Evolutionary conservation across 2,329 filamentous ascomycete genomes (phyloP), one percentile per base, ranked within the genome.

Genomic region (Trichoderma breve): DNA sequence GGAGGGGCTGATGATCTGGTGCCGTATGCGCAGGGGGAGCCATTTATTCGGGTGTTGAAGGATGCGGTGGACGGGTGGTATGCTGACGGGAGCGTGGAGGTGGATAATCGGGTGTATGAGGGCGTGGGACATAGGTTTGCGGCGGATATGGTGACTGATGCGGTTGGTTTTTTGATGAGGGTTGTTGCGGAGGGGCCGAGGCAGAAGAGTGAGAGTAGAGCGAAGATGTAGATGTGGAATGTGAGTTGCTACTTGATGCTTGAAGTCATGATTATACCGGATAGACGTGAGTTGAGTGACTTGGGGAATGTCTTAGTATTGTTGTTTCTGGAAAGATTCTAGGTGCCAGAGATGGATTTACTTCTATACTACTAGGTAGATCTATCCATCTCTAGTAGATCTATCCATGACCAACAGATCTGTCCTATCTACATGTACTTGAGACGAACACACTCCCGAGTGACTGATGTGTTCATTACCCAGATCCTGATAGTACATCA

Each of bases 1-100:
- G 92, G 92, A 2, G 89, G 83, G 0, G 87, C 83, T 1, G 93
- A 96, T 77, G 90, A 89, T 76, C 81, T 95, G 4, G 93, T 96
- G 18, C 92, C 93, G 15, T 92, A 93, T 76, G 81, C 82, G 28
- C 87, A 84, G 70, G 86, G 86, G 4, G 83, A 86, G 77, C 85
- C 88, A 0, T 92, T 95, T 73, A 74, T 93, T 26, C 80, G 84
- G 0, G 87, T 90, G 73, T 81, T 96, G 71, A 88, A 89, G 77
- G 81, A 84, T 8, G 89, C 89, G 0, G 82, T 80, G 4, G 79
- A 77, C 2, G 79, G 80, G 7, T 91, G 85, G 86, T 91, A 84
- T 72, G 82, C 84, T 3, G 87, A 90, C 21, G 84, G 87, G 0
- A 83, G 86, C 0, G 81, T 93, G 2, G 82, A 83, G 43, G 78